phyloP scores from a whole-genome alignment of 495 filamentous ascomycete genomes.

The Cercophora scortea region DNA sequence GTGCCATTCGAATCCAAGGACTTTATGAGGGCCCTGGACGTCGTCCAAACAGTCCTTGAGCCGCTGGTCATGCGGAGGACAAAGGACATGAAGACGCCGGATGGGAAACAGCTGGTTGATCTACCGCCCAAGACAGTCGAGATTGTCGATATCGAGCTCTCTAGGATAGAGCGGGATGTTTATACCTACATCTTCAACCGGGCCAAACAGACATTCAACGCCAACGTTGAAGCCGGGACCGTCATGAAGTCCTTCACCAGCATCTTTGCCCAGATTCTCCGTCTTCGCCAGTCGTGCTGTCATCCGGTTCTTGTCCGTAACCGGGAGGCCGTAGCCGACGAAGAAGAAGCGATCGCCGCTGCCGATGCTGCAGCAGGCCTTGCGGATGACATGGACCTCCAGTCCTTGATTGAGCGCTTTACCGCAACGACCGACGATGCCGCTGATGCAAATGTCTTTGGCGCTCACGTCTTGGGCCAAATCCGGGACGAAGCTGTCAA shows the following conservation, averaged over 20 bases:
- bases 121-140: constrained; percentile 74
- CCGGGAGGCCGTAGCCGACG: constrained; percentile 74
- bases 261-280: constrained; percentile 93
- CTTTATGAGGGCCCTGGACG: constrained; percentile 85
- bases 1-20: constrained; percentile 93
- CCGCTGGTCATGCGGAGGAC: constrained; percentile 91
- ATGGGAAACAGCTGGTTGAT: constrained; percentile 76
- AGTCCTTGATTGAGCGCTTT: constrained; percentile 76
- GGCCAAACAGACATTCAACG: constrained; percentile 74
- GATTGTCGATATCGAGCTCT: constrained; percentile 80
- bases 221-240: constrained; percentile 84
- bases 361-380: constrained; percentile 72
- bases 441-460: constrained; percentile 62
- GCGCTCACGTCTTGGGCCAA: constrained; percentile 77
- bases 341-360: constrained; percentile 74
- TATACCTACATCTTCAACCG: constrained; percentile 82
- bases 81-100: constrained; percentile 95
- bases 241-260: constrained; percentile 90
- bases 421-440: constrained; percentile 58
- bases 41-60: constrained; percentile 94
- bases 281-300: constrained; percentile 89
- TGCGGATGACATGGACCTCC: constrained; percentile 93
- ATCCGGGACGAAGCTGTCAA: constrained; percentile 81
- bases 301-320: constrained; percentile 86
- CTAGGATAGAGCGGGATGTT: constrained; percentile 75